Conservation (phyloP, 1,284 basidiomycete species). For the Boletus semigastroideus region DNA sequence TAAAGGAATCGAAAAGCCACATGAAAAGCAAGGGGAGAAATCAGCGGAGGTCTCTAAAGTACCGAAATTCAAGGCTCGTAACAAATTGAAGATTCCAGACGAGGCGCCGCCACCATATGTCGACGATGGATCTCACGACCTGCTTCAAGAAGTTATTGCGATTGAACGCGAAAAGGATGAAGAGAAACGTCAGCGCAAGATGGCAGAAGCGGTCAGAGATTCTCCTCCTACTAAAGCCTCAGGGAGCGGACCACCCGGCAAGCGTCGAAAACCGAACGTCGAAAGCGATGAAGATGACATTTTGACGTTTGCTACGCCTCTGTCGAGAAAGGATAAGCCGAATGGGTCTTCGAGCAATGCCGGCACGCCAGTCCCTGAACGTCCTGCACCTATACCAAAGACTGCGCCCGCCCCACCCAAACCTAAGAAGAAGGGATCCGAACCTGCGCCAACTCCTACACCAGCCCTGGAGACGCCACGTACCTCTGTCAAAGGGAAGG, state of each 20-base stretch:
- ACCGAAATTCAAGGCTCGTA: slow-evolving; percentile 44
- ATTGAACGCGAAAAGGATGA: slow-evolving; percentile 68
- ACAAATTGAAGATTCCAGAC: slow-evolving; percentile 51
- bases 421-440: slow-evolving; percentile 43
- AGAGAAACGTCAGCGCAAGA: slow-evolving; percentile 42
- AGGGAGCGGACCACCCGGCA: slow-evolving; percentile 39
- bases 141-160: slow-evolving; percentile 77
- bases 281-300: slow-evolving; percentile 58
- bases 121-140: slow-evolving; percentile 74
- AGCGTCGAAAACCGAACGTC: slow-evolving; percentile 55
- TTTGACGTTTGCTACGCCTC: slow-evolving; percentile 54
- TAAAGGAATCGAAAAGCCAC: slow-evolving; percentile 29
- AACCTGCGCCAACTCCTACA: slow-evolving; percentile 28
- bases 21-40: slow-evolving; percentile 33
- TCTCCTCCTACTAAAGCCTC: slow-evolving; percentile 35
- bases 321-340: slow-evolving; percentile 58
- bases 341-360: slow-evolving; percentile 23
- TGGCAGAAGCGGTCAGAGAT: slow-evolving; percentile 28
- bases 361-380: slow-evolving; percentile 29
- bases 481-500: slow-evolving; percentile 62
- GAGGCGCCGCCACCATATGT: slow-evolving; percentile 63
- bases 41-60: slow-evolving; percentile 29
- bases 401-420: slow-evolving; percentile 31
- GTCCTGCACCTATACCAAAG: slow-evolving; percentile 28
- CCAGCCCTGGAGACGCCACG: slow-evolving; percentile 37